These are phyloP conservation scores for Bonia amplexicaulis DNA, from an alignment of 176 grass and related monocot genomes.

Conservation along the genomic window DNA sequence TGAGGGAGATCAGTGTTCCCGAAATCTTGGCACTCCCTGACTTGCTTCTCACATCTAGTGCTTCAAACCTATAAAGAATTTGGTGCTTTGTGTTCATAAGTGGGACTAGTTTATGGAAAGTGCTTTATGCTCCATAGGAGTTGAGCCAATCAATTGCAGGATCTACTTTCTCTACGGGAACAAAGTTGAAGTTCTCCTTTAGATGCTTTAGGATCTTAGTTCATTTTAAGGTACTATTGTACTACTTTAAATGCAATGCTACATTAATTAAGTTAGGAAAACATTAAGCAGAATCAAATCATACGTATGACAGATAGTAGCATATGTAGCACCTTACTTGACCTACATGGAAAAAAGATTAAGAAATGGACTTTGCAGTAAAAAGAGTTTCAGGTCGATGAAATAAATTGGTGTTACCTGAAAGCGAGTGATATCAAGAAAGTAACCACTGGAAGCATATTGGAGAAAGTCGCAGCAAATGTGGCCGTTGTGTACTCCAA, in stretches of 20 bases:
- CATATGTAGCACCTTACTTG: neutral
- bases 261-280: neutral
- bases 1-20: slow-evolving; percentile 58
- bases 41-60: slow-evolving; percentile 60
- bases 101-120: neutral
- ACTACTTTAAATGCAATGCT: neutral
- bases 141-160: neutral
- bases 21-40: slow-evolving; percentile 64
- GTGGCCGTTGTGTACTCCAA: slow-evolving; percentile 82
- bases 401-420: slow-evolving; percentile 28
- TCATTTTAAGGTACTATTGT: neutral
- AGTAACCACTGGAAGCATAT: slow-evolving; percentile 77
- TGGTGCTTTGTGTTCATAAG: neutral
- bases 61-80: slow-evolving; percentile 40
- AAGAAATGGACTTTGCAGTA: neutral
- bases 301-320: neutral
- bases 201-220: neutral
- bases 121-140: neutral
- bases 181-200: neutral
- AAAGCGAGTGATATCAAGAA: slow-evolving; percentile 72
- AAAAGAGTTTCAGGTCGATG: neutral
- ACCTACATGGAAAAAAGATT: neutral
- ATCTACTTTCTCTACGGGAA: neutral
- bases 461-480: slow-evolving; percentile 76
- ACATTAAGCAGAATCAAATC: neutral